These are phyloP conservation scores for Penicillium sp. DNA, from an alignment of 2,329 filamentous ascomycete genomes.

Conservation along the genomic window DNA sequence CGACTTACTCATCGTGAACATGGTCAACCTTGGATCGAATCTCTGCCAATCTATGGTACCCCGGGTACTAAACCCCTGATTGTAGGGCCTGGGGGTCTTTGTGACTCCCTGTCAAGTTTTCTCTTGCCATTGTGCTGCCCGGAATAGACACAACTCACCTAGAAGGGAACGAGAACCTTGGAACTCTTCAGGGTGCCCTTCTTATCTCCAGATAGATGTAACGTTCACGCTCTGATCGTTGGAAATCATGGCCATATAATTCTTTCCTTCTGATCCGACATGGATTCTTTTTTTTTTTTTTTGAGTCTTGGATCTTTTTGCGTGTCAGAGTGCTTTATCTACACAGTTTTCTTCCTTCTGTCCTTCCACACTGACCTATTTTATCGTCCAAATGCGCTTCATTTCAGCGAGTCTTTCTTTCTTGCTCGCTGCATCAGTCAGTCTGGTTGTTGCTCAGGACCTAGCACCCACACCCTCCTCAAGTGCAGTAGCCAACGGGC, in stretches of 20 bases:
- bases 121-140: background rate
- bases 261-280: background rate
- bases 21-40: background rate
- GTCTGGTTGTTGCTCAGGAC: constrained; percentile 9
- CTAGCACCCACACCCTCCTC: constrained; percentile 2
- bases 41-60: background rate
- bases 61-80: background rate
- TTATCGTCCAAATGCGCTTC: constrained; percentile 1
- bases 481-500: background rate
- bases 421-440: constrained; percentile 4
- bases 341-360: background rate
- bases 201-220: constrained; percentile 13
- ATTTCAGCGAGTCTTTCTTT: constrained; percentile 1
- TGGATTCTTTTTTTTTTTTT: background rate
- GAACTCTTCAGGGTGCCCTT: constrained; percentile 3
- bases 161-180: constrained; percentile 3
- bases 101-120: constrained; percentile 2
- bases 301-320: background rate
- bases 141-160: constrained; percentile 8
- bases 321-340: background rate
- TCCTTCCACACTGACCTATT: no score
- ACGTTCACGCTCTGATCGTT: background rate
- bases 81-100: background rate
- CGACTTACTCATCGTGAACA: background rate
- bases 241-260: constrained; percentile 1